Evolutionary conservation across 2,329 filamentous ascomycete genomes (phyloP).

Genomic region (Sphaerulina vaccinii): DNA sequence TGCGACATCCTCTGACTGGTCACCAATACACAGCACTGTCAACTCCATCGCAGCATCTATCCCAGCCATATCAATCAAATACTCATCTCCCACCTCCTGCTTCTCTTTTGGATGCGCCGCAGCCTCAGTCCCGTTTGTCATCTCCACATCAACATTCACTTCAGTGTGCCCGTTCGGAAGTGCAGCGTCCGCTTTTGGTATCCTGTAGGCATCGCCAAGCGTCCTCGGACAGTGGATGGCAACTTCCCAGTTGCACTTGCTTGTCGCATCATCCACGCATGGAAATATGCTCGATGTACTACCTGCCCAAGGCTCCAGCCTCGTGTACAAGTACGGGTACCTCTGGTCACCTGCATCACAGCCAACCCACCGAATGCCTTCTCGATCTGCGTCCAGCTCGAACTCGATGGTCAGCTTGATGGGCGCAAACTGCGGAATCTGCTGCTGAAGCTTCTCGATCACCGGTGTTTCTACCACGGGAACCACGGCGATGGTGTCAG

Average conservation of each 20-base stretch:
- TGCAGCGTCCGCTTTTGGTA: slow-evolving; percentile 29
- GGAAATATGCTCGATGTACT: slow-evolving; percentile 86
- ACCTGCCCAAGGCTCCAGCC: slow-evolving; percentile 74
- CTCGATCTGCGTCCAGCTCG: slow-evolving; percentile 68
- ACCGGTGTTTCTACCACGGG: slow-evolving; percentile 35
- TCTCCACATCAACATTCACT: slow-evolving; percentile 35
- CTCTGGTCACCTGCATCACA: slow-evolving; percentile 74
- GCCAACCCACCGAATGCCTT: slow-evolving; percentile 90
- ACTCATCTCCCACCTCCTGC: slow-evolving; percentile 37
- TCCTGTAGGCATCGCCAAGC: slow-evolving; percentile 68
- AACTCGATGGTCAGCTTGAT: slow-evolving; percentile 73
- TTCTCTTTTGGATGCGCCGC: slow-evolving; percentile 19
- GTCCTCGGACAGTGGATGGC: slow-evolving; percentile 84
- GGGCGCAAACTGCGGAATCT: slow-evolving; percentile 53
- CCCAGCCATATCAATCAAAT: slow-evolving; percentile 54
- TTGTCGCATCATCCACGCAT: slow-evolving; percentile 81
- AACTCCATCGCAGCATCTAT: slow-evolving; percentile 88
- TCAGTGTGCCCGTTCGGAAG: slow-evolving; percentile 42
- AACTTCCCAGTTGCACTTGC: slow-evolving; percentile 82
- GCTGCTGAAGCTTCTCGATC: slow-evolving; percentile 30
- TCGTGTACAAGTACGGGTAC: slow-evolving; percentile 90
- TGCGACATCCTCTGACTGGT: slow-evolving; percentile 75
- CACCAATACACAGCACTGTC: slow-evolving; percentile 86
- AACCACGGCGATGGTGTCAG: slow-evolving; percentile 35
- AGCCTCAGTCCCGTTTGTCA: slow-evolving; percentile 39